These are phyloP conservation scores for Berberis vulgaris DNA, from an alignment of 164 flowering plant species.

Conservation along the genomic window DNA sequence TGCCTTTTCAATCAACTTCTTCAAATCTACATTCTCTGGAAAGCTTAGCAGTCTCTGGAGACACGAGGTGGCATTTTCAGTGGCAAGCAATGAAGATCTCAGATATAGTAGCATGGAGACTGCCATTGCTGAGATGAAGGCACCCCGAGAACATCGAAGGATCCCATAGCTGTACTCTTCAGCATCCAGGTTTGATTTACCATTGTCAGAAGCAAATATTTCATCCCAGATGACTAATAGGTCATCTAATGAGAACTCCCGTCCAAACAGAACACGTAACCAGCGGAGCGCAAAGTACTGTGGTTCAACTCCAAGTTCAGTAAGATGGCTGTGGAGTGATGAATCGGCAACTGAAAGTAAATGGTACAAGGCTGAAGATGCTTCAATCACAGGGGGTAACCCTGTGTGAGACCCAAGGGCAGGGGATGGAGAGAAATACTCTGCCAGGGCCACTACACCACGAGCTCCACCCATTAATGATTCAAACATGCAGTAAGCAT, in stretches of 20 bases:
- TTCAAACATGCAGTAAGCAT: conserved; percentile 95
- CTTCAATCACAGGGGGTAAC: conserved; percentile 78
- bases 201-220: conserved; percentile 63
- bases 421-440: conserved; percentile 62
- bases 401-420: conserved; percentile 40
- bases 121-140: conserved; percentile 70
- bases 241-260: conserved; percentile 72
- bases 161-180: conserved; percentile 29
- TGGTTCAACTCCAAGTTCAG: conserved; percentile 94
- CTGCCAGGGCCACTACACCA: conserved; percentile 80
- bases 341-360: conserved; percentile 75
- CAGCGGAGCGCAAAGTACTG: conserved; percentile 96
- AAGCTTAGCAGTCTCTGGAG: conserved; percentile 78
- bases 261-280: conserved; percentile 86
- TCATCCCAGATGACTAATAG: conserved; percentile 89
- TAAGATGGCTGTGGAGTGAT: conserved; percentile 73
- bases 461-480: conserved; percentile 71
- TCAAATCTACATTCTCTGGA: conserved; percentile 51
- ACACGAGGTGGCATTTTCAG: conserved; percentile 81
- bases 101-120: conserved; percentile 82
- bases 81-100: conserved; percentile 82
- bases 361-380: conserved; percentile 80
- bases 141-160: conserved; percentile 60
- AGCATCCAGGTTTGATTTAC: conserved; percentile 13
- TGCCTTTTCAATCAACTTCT: conserved; percentile 63